These are phyloP conservation scores for Coemansia biformis DNA, from an alignment of 192 early-diverging fungal genomes.

Conservation along the genomic window DNA sequence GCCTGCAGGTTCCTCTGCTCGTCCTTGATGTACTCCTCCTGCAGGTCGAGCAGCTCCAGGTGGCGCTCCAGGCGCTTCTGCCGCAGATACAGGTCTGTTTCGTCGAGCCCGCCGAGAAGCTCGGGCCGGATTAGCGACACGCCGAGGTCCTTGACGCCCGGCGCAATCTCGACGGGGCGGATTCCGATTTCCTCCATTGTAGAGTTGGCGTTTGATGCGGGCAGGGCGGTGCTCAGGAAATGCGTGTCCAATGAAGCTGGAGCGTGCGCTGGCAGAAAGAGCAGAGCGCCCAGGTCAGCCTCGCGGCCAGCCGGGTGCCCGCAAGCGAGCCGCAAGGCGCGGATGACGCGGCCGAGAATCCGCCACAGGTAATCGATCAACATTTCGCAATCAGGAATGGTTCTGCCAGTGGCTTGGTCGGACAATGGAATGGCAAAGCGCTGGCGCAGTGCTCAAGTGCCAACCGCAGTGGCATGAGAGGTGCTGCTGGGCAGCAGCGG, in stretches of 20 bases:
- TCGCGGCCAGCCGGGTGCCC: too few relatives aligned
- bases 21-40: constrained; percentile 99
- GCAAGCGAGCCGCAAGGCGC: not conserved
- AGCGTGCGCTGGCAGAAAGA: too few relatives aligned
- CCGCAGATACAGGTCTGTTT: constrained; percentile 86
- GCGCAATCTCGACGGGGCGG: constrained; percentile 36
- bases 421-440: too few relatives aligned
- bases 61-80: constrained; percentile 93
- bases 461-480: too few relatives aligned
- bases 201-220: too few relatives aligned
- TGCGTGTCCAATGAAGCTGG: too few relatives aligned
- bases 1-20: constrained; percentile 96
- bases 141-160: constrained; percentile 48
- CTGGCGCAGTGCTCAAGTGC: too few relatives aligned
- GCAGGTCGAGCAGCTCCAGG: constrained; percentile 90
- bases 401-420: too few relatives aligned
- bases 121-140: constrained; percentile 46
- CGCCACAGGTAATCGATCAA: constrained; percentile 2
- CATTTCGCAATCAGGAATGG: not conserved
- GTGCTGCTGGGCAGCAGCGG: too few relatives aligned
- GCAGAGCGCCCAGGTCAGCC: too few relatives aligned
- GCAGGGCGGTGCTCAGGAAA: too few relatives aligned
- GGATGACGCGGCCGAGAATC: constrained; percentile 2
- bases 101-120: constrained; percentile 43
- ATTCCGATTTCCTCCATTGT: constrained; percentile 48